Conservation (phyloP, 148 eudicot species). For the Pouteria glomerata region DNA sequence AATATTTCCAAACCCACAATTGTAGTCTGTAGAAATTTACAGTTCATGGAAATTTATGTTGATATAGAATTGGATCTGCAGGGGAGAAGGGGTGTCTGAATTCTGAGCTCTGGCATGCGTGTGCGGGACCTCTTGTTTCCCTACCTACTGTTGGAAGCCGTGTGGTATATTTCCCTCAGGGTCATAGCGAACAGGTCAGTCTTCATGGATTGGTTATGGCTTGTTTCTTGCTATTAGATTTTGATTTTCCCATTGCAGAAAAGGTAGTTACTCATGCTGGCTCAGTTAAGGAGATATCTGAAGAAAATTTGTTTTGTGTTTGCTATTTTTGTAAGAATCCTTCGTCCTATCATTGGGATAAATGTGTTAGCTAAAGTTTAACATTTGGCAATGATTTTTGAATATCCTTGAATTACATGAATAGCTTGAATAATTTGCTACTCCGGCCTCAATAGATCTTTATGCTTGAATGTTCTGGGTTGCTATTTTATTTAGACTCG, state of each 20-base stretch:
- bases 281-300: not conserved
- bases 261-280: not conserved
- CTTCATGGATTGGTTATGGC: not conserved
- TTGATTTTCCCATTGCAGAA: not conserved
- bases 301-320: not conserved
- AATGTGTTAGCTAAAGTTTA: too few relatives aligned
- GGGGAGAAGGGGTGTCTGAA: conserved; percentile 44
- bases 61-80: conserved; percentile 13
- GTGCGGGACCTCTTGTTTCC: conserved; percentile 63
- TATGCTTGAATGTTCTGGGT: not conserved
- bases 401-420: not conserved
- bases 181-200: conserved; percentile 55
- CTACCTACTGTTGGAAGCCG: conserved; percentile 47
- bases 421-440: too few relatives aligned
- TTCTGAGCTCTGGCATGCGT: conserved; percentile 63
- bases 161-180: conserved; percentile 57
- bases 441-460: not conserved
- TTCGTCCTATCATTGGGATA: not conserved
- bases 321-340: not conserved
- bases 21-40: too few relatives aligned
- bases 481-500: not conserved
- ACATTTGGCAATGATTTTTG: not conserved
- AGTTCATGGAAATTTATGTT: not conserved
- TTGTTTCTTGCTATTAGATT: not conserved
- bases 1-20: too few relatives aligned